phyloP scores from a whole-genome alignment of 2,329 filamentous ascomycete species.

The Fusarium avenaceum region DNA sequence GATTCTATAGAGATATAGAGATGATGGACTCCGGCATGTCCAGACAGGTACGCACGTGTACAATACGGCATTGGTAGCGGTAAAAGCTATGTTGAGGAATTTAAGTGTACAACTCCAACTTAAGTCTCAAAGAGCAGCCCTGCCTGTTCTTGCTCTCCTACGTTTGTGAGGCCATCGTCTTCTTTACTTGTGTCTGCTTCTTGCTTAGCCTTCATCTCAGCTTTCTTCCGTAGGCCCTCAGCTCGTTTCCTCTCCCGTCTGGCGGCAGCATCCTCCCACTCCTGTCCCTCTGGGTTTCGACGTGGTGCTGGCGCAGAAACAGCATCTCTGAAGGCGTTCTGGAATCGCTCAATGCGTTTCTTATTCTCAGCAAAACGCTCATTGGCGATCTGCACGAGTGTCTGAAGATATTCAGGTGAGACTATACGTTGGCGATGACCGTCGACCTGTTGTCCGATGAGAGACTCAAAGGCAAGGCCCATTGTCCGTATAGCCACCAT shows the following conservation, averaged over 20 bases:
- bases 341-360: slow-evolving; percentile 76
- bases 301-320: slow-evolving; percentile 46
- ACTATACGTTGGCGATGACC: slow-evolving; percentile 66
- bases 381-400: slow-evolving; percentile 78
- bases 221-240: slow-evolving; percentile 69
- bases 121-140: slow-evolving; percentile 43
- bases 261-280: slow-evolving; percentile 68
- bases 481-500: slow-evolving; percentile 89
- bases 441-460: slow-evolving; percentile 72
- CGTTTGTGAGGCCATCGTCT: slow-evolving; percentile 25
- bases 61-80: slow-evolving; percentile 51
- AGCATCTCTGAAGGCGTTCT: slow-evolving; percentile 61
- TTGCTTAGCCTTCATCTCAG: slow-evolving; percentile 54
- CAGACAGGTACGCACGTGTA: slow-evolving; percentile 48
- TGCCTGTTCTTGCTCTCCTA: slow-evolving; percentile 38
- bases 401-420: slow-evolving; percentile 74
- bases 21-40: slow-evolving; percentile 28
- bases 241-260: slow-evolving; percentile 69
- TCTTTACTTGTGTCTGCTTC: slow-evolving; percentile 16
- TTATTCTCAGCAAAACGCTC: slow-evolving; percentile 79
- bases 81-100: slow-evolving; percentile 51
- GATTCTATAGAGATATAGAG: slow-evolving; percentile 41
- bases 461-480: slow-evolving; percentile 83
- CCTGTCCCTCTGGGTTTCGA: slow-evolving; percentile 54
- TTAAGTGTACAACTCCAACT: slow-evolving; percentile 45